phyloP scores from a whole-genome alignment of 805 yeast genomes.

The Sugiyamaella mastotermitis region DNA sequence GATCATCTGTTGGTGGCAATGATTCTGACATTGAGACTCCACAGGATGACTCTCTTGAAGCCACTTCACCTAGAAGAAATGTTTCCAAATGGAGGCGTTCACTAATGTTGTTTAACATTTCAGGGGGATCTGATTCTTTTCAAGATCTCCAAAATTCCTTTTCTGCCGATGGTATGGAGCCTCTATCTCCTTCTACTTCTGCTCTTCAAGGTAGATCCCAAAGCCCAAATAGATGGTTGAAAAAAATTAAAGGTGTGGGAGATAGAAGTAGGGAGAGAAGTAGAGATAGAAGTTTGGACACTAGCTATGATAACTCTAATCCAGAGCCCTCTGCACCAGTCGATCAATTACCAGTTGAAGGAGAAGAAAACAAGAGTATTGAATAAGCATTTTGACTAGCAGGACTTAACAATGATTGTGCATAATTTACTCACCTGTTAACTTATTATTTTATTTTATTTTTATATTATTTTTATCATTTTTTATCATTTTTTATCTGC shows the following conservation, averaged over 20 bases:
- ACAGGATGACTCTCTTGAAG: slow-evolving; percentile 2
- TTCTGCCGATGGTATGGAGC: background rate
- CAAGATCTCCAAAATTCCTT: slow-evolving; percentile 2
- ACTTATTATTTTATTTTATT: too few relatives aligned
- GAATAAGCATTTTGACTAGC: too few relatives aligned
- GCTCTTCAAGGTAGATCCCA: slow-evolving; percentile 2
- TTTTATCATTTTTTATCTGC: too few relatives aligned
- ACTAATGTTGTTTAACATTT: slow-evolving; percentile 13
- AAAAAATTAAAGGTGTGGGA: slow-evolving; percentile 6
- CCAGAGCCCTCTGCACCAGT: background rate
- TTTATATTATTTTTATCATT: too few relatives aligned
- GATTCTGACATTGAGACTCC: slow-evolving; percentile 5
- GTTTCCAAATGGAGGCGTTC: slow-evolving; percentile 23
- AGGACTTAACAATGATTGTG: too few relatives aligned
- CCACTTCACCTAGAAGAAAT: slow-evolving; percentile 10
- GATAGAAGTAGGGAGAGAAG: background rate
- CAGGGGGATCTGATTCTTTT: slow-evolving; percentile 3
- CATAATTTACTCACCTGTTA: too few relatives aligned
- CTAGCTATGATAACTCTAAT: background rate
- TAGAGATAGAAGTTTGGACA: background rate
- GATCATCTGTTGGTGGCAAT: slow-evolving; percentile 12
- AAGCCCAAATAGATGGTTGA: slow-evolving; percentile 12
- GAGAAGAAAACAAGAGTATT: slow-evolving; percentile 1
- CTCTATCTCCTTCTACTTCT: slow-evolving; percentile 15
- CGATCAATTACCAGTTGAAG: background rate